Base-by-base conservation (phyloP, 495 filamentous ascomycete genomes). In the Cercophora newfieldiana region DNA sequence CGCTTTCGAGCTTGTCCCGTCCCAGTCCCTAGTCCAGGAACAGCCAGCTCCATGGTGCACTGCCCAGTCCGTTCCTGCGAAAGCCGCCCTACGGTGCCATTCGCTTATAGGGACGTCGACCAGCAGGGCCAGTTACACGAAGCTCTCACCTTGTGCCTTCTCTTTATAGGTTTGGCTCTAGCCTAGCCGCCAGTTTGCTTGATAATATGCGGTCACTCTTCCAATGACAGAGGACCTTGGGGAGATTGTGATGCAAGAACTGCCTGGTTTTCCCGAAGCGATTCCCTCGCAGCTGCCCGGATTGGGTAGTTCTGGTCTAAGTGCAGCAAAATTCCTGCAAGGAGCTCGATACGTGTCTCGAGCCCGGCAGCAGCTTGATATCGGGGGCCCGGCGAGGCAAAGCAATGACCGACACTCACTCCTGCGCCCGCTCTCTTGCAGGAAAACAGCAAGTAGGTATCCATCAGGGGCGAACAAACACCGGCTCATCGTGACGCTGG, bases 261-360 rank as follows among this genome's bases (percentile, higher is more conserved):
- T 26, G 37, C 21, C 61, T n/a, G 7, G 21, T 19, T 56, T 29
- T 37, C 29, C 61, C 61, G 26, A 53, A 25, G n/a, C 16, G n/a
- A 50, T n/a, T 47, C 44, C n/a, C 48, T 19, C 48, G 47, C 3
- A n/a, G 14, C 6, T n/a, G 10, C 21, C 61, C 22, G 61, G 49
- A 63, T 63, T 63, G 61, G 61, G 49, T n/a, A 12, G 8, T 7
- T 29, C 30, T 54, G 21, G 37, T 21, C 25, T 31, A 62, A 62
- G 25, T 62, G 61, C 61, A 63, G 61, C 8, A 54, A 30, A 12
- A 8, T 21, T 37, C 28, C 50, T 63, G 61, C 61, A 63, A 56
- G 61, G 14, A 54, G 2, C 29, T 33, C 61, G 10, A 63, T 63
- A 63, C 61, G 61, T 63, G 61, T 54, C 61, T 63, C 59, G 37